Evolutionary conservation across 257 asterid genomes (phyloP).

Genomic region (Capsicum baccatum): DNA sequence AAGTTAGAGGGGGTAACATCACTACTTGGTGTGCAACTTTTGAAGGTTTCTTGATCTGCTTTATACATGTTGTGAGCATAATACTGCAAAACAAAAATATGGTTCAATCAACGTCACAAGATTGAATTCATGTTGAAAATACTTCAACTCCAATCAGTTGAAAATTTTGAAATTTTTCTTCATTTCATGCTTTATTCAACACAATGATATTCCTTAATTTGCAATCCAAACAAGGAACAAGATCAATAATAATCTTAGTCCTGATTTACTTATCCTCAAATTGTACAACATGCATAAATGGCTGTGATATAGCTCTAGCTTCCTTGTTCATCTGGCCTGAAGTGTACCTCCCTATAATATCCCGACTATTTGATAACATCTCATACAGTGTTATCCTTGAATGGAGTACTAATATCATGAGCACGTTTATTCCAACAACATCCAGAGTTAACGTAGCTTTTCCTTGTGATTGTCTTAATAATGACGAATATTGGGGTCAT

Average conservation of each 20-base stretch:
- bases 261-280: neutral
- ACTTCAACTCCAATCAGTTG: neutral
- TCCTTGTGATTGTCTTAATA: slow-evolving; percentile 2
- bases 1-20: neutral
- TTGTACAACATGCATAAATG: neutral
- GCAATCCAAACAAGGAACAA: neutral
- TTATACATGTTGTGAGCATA: slow-evolving; percentile 49
- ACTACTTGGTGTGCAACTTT: slow-evolving; percentile 31
- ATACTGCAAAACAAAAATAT: slow-evolving; percentile 35
- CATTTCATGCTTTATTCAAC: neutral
- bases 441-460: slow-evolving; percentile 16
- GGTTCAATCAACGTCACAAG: neutral
- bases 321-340: slow-evolving; percentile 12
- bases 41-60: slow-evolving; percentile 38
- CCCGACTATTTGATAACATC: neutral
- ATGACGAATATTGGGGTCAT: neutral
- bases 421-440: neutral
- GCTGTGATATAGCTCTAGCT: slow-evolving; percentile 26
- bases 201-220: neutral
- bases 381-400: neutral
- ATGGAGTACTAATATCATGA: neutral
- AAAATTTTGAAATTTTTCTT: neutral
- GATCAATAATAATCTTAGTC: neutral
- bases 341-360: neutral
- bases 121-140: neutral